These are phyloP conservation scores for Acanthamoeba castellanii DNA, from an alignment of 208 protist genomes.

Conservation along the genomic window DNA sequence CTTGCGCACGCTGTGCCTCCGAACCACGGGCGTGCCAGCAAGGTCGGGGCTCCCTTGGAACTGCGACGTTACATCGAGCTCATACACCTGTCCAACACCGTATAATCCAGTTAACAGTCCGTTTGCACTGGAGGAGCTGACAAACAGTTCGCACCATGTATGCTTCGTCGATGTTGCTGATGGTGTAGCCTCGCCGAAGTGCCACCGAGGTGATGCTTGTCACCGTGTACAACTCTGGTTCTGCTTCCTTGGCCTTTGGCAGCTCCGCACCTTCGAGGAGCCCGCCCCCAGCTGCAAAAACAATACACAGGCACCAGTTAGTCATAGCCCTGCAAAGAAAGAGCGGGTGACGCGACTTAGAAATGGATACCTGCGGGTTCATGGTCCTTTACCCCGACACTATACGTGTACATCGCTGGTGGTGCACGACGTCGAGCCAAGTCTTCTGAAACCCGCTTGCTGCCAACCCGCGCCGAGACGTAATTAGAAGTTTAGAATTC, in stretches of 20 bases:
- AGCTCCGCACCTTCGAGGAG: background rate
- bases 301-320: too few relatives aligned
- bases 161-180: background rate
- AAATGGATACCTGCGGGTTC: too few relatives aligned
- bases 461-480: too few relatives aligned
- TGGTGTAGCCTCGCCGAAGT: background rate
- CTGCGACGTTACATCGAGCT: background rate
- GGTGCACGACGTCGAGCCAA: too few relatives aligned
- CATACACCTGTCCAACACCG: background rate
- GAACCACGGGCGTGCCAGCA: background rate
- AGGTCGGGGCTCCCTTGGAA: background rate
- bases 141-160: background rate
- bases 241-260: slow-evolving; percentile 19
- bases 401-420: too few relatives aligned
- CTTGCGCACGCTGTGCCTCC: background rate
- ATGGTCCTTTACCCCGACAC: too few relatives aligned
- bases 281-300: background rate
- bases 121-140: background rate
- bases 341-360: too few relatives aligned
- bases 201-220: background rate
- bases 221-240: background rate
- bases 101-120: background rate
- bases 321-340: too few relatives aligned
- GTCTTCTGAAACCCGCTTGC: too few relatives aligned
- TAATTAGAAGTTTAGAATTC: too few relatives aligned